Evolutionary conservation across 75 land plant genomes (phyloP).

Genomic region (Isoetes taiwanensis): DNA sequence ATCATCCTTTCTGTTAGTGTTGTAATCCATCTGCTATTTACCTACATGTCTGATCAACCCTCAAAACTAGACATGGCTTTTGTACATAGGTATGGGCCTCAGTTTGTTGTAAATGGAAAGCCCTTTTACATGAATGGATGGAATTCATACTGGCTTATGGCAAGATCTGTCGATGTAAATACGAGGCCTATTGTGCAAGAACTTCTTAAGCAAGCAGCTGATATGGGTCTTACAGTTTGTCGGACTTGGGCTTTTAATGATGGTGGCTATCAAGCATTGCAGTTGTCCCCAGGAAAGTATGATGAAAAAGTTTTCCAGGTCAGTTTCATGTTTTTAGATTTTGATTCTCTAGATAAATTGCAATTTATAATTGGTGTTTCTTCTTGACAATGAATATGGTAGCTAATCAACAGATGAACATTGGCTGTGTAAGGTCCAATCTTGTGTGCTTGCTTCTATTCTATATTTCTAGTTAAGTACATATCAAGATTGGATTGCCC

Average conservation of each 20-base stretch:
- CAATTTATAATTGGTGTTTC: too few relatives aligned
- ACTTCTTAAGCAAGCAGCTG: constrained; percentile 39
- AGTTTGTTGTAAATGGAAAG: constrained; percentile 47
- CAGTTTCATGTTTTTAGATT: too few relatives aligned
- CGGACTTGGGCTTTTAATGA: constrained; percentile 95
- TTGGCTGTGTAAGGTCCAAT: too few relatives aligned
- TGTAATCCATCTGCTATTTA: too few relatives aligned
- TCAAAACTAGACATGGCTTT: constrained; percentile 27
- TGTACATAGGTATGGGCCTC: constrained; percentile 58
- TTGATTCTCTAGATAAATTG: too few relatives aligned
- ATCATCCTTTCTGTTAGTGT: too few relatives aligned
- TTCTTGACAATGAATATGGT: too few relatives aligned
- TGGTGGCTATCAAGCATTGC: constrained; percentile 56
- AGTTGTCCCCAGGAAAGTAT: constrained; percentile 50
- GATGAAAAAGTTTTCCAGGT: constrained; percentile 73
- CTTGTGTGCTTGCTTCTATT: too few relatives aligned
- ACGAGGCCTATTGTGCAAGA: constrained; percentile 32
- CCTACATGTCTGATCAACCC: too few relatives aligned
- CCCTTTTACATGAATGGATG: constrained; percentile 75
- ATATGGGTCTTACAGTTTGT: constrained; percentile 72
- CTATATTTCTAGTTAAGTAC: too few relatives aligned
- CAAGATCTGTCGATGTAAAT: constrained; percentile 33
- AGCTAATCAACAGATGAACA: too few relatives aligned
- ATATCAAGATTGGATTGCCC: too few relatives aligned
- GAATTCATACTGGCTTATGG: constrained; percentile 95